These are phyloP conservation scores for Arabidopsis thaliana DNA, from an alignment of 345 rosid species.

Conservation along the genomic window TAIR10.1 NC_003076.8:7018001-7018500, in stretches of 20 bases:
- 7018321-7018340: slow-evolving; percentile 41
- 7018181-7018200: slow-evolving; percentile 76
- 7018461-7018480: slow-evolving; percentile 44
- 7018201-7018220: slow-evolving; percentile 60
- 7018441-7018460: slow-evolving; percentile 43
- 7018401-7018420: slow-evolving; percentile 33
- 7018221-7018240: slow-evolving; percentile 69
- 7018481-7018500: slow-evolving; percentile 42
- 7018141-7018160: slow-evolving; percentile 66
- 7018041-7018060: slow-evolving; percentile 67
- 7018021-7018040: slow-evolving; percentile 56
- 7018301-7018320: slow-evolving; percentile 44
- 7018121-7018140: slow-evolving; percentile 80
- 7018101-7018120: slow-evolving; percentile 75
- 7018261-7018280: slow-evolving; percentile 64
- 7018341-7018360: slow-evolving; percentile 36
- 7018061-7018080: slow-evolving; percentile 70
- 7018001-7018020: slow-evolving; percentile 56
- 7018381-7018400: slow-evolving; percentile 42
- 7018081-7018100: slow-evolving; percentile 80
- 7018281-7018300: slow-evolving; percentile 58
- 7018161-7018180: slow-evolving; percentile 61
- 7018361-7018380: slow-evolving; percentile 45
- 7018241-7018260: slow-evolving; percentile 66
- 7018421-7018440: slow-evolving; percentile 41